Evolutionary conservation across 202 grass and related monocot genomes (phyloP).

Genomic region (Zoysia matrella): DNA sequence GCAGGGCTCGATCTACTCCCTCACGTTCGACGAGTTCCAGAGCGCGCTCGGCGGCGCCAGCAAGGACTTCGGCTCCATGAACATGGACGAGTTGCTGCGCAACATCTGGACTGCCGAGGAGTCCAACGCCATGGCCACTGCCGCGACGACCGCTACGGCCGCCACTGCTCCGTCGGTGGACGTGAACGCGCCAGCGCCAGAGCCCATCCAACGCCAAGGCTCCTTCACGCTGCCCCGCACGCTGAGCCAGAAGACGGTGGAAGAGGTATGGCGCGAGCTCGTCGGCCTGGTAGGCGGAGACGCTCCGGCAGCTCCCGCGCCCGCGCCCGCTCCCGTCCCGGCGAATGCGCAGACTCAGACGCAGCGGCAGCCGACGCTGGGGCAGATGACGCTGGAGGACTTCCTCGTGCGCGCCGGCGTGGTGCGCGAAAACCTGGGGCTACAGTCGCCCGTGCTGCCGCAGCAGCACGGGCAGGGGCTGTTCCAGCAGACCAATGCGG

Average conservation of each 20-base stretch:
- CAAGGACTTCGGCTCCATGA: no score
- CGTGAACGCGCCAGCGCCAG: slow-evolving; percentile 22
- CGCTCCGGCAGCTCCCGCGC: slow-evolving; percentile 3
- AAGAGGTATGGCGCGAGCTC: slow-evolving; percentile 73
- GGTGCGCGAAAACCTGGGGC: slow-evolving; percentile 62
- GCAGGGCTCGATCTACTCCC: slow-evolving; percentile 79
- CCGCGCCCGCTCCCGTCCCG: background rate
- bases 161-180: background rate
- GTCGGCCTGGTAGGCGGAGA: slow-evolving; percentile 34
- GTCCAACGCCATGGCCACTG: slow-evolving; percentile 54
- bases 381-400: slow-evolving; percentile 87
- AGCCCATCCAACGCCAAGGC: slow-evolving; percentile 60
- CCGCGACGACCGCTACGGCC: no score
- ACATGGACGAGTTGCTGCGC: slow-evolving; percentile 87
- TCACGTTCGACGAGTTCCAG: no score
- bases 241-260: slow-evolving; percentile 35
- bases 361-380: slow-evolving; percentile 59
- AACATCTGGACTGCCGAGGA: slow-evolving; percentile 94
- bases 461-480: slow-evolving; percentile 40
- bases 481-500: slow-evolving; percentile 53
- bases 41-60: no score
- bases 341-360: slow-evolving; percentile 14
- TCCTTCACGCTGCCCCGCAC: slow-evolving; percentile 77
- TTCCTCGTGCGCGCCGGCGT: slow-evolving; percentile 85
- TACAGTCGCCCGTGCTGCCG: slow-evolving; percentile 36